These are phyloP conservation scores for Exophiala spinifera DNA, from an alignment of 2,329 filamentous ascomycete species.

Conservation along the genomic window DNA sequence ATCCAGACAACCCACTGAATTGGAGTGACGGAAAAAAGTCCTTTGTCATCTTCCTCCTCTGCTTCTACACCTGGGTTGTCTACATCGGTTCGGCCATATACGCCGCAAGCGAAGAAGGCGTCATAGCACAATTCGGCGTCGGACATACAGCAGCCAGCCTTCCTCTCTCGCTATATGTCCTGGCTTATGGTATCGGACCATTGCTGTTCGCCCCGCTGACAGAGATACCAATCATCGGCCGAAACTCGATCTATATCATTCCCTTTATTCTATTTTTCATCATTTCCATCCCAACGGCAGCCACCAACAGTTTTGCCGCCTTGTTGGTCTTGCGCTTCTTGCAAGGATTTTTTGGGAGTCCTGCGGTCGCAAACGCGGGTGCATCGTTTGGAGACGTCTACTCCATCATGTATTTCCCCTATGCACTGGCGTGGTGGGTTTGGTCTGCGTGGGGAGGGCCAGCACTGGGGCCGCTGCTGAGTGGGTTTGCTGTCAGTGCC, in stretches of 20 bases:
- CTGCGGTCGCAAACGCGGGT: too few relatives aligned
- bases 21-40: constrained; percentile 32
- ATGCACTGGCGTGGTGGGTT: constrained; percentile 32
- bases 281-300: constrained; percentile 60
- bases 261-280: constrained; percentile 68
- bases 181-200: constrained; percentile 52
- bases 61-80: constrained; percentile 37
- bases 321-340: constrained; percentile 42
- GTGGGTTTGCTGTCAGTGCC: constrained; percentile 57
- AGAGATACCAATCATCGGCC: constrained; percentile 64
- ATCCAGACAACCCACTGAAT: constrained; percentile 50
- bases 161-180: constrained; percentile 35
- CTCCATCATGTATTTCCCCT: too few relatives aligned
- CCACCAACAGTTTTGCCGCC: constrained; percentile 61
- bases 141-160: constrained; percentile 30
- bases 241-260: constrained; percentile 64
- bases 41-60: constrained; percentile 27
- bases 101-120: constrained; percentile 28
- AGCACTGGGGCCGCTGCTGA: constrained; percentile 46
- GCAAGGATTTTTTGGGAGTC: too few relatives aligned
- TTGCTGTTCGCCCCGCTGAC: constrained; percentile 62
- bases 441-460: constrained; percentile 34
- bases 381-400: too few relatives aligned
- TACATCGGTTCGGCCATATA: constrained; percentile 36
- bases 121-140: constrained; percentile 30